Base-by-base conservation (phyloP, 1,284 basidiomycete genomes). In the Kalmanozyma brasiliensis region DNA sequence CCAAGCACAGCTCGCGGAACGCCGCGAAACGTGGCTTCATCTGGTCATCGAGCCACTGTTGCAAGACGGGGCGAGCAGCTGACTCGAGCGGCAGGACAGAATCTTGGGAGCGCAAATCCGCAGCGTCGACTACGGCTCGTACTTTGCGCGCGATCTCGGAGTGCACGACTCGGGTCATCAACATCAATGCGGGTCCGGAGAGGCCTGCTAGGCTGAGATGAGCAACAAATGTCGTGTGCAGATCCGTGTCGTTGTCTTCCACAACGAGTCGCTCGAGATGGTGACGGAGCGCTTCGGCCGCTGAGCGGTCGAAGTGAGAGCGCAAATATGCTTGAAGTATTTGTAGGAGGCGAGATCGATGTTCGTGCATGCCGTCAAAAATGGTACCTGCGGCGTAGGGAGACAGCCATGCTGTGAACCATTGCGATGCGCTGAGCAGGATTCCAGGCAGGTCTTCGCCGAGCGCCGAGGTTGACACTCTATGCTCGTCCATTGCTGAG, bases 91-190 rank as follows among this genome's bases (percentile, higher is more conserved):
- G 53, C 24, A 63, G 29, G 0, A 60, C 51, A 13, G 47, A 49
- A 17, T 67, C 68, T 8, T 63, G 46, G 2, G 56, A 36, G 19
- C 49, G 42, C 8, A 55, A 3, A 16, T 66, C 63, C 4, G 49
- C 40, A 11, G 52, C 63, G 36, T 52, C 63, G 4, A 67, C 51
- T 1, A 60, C 51, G 1, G 59, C 53, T 11, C 51, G 14, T 7
- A 71, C 68, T 36, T 71, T 71, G 40, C 63, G 62, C 2, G 42
- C 40, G 19, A 71, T 53, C 30, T 71, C 59, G 29, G 36, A 26
- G n/a, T 63, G 58, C 40, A 71, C 37, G 16, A 60, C 59, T 7
- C 52, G 49, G 8, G 53, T 56, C n/a, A 67, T 40, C 34, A 67
- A 37, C n/a, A 48, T 55, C 53, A 66, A 30, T 20, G 55, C 47